These are phyloP conservation scores for Lasiosphaeria hispida DNA, from an alignment of 495 filamentous ascomycete genomes.

Conservation along the genomic window DNA sequence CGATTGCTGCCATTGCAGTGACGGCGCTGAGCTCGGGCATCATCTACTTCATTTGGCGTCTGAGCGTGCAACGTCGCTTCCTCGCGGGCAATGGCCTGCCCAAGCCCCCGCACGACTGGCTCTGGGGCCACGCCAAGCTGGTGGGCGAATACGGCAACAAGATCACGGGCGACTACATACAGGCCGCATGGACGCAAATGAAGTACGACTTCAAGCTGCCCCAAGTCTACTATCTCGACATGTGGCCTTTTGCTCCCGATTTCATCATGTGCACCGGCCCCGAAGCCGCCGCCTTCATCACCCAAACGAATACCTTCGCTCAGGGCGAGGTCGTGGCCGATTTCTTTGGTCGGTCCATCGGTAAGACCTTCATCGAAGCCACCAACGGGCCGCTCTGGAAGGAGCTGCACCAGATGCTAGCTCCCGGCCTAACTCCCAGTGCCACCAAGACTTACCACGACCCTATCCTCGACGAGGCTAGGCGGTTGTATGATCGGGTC, in stretches of 20 bases:
- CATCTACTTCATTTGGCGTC: neutral
- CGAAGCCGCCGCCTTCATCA: constrained; percentile 17
- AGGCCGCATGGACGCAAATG: constrained; percentile 5
- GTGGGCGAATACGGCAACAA: constrained; percentile 2
- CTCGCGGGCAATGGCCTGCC: neutral
- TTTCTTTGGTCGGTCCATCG: constrained; percentile 4
- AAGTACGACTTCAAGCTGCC: constrained; percentile 18
- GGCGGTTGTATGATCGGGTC: constrained; percentile 13
- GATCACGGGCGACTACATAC: constrained; percentile 12
- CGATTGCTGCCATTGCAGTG: neutral
- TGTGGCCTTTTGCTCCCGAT: constrained; percentile 21
- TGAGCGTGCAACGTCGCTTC: neutral
- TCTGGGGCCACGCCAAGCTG: constrained; percentile 9
- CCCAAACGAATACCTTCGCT: constrained; percentile 14
- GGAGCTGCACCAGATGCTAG: constrained; percentile 20
- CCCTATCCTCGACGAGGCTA: constrained; percentile 13
- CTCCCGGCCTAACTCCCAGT: constrained; percentile 14
- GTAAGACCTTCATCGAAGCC: constrained; percentile 15
- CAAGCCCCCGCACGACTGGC: constrained; percentile 8
- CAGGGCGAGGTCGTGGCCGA: constrained; percentile 13
- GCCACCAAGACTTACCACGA: constrained; percentile 16
- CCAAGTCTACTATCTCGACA: constrained; percentile 21
- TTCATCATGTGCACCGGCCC: constrained; percentile 21
- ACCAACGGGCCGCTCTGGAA: constrained; percentile 23
- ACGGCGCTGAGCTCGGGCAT: neutral